Conservation (phyloP, 1,139 yeast genomes). For the Eremothecium cymbalariae region DNA sequence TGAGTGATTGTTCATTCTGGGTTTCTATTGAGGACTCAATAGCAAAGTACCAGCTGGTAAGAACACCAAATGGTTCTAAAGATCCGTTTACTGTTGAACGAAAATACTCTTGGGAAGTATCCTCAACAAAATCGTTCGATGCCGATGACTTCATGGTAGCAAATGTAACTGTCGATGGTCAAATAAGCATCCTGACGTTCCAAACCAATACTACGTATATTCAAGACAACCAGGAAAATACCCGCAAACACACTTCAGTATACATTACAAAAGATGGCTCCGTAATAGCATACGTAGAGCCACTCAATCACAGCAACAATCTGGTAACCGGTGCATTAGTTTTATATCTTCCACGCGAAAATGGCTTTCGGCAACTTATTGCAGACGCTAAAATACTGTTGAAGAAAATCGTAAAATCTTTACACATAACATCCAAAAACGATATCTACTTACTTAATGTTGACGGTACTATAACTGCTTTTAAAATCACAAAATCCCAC, state of each 20-base stretch:
- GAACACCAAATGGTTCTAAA: neutral
- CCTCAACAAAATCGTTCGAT: neutral
- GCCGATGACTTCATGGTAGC: neutral
- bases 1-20: neutral
- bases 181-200: neutral
- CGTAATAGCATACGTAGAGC: slow-evolving; percentile 1
- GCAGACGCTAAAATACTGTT: neutral
- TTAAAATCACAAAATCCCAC: too few species aligned
- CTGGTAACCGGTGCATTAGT: neutral
- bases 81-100: neutral
- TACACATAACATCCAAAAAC: neutral
- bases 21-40: neutral
- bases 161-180: slow-evolving; percentile 1
- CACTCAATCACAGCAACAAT: slow-evolving; percentile 1
- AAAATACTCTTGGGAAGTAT: neutral
- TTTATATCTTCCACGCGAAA: neutral
- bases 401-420: neutral
- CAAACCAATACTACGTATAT: too few species aligned
- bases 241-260: neutral
- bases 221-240: too few species aligned
- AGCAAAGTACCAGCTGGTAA: neutral
- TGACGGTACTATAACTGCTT: slow-evolving; percentile 1
- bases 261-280: neutral
- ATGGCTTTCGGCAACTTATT: neutral
- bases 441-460: neutral